These are phyloP conservation scores for Castanopsis chinensis DNA, from an alignment of 306 rosid species.

Conservation along the genomic window DNA sequence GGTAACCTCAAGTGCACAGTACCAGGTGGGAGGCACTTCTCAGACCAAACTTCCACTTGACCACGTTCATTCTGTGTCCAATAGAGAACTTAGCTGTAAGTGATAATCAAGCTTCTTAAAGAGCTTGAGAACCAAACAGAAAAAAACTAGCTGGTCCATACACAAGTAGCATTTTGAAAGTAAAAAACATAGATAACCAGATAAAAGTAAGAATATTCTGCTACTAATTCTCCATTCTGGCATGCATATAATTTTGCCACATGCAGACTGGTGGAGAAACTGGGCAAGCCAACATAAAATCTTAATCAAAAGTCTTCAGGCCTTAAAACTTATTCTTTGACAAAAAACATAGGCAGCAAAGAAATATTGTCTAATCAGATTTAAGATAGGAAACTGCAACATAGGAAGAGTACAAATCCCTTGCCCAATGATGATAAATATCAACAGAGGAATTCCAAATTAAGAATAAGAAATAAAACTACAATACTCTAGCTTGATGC, in stretches of 20 bases:
- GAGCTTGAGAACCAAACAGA: constrained; percentile 15
- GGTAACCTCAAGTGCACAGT: constrained; percentile 81
- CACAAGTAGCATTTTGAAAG: background rate
- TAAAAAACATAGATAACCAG: background rate
- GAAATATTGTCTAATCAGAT: background rate
- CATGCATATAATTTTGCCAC: background rate
- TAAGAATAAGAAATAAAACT: background rate
- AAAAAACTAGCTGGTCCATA: background rate
- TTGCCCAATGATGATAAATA: background rate
- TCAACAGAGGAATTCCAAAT: background rate
- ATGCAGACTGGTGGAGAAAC: background rate
- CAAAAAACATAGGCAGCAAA: background rate
- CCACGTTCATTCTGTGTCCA: constrained; percentile 74
- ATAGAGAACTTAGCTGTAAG: constrained; percentile 29
- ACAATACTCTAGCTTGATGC: background rate
- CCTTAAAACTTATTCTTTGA: background rate
- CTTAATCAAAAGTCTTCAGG: background rate
- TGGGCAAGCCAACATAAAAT: background rate
- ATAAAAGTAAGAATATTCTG: background rate
- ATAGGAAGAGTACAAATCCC: background rate
- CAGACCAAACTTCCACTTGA: constrained; percentile 96
- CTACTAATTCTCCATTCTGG: background rate
- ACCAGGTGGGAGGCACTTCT: constrained; percentile 97
- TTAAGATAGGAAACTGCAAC: background rate
- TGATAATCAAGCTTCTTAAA: constrained; percentile 13